Evolutionary conservation across 2,329 filamentous ascomycete genomes (phyloP).

Genomic region (Pyricularia sp.): DNA sequence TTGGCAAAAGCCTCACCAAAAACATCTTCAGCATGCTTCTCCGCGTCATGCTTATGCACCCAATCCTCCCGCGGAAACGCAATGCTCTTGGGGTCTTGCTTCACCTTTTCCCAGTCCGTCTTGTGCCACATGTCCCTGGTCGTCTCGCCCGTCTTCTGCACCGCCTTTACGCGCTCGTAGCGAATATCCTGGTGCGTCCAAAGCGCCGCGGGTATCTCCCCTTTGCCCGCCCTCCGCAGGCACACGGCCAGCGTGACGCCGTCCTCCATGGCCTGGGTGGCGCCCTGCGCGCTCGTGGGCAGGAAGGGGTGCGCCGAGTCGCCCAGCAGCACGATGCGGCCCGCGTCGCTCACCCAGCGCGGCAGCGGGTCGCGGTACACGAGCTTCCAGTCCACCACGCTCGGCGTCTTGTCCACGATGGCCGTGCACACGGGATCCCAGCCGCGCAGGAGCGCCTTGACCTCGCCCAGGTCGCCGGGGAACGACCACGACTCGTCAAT

Average conservation of each 20-base stretch:
- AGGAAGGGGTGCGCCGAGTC: conserved; percentile 38
- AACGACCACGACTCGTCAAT: conserved; percentile 44
- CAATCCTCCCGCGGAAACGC: conserved; percentile 36
- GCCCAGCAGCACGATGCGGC: conserved; percentile 31
- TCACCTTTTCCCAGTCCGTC: conserved; percentile 36
- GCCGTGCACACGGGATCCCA: conserved; percentile 36
- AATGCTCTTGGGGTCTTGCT: conserved; percentile 31
- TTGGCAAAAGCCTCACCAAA: conserved; percentile 19
- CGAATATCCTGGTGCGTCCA: conserved; percentile 29
- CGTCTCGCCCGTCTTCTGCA: conserved; percentile 37
- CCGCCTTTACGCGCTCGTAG: conserved; percentile 31
- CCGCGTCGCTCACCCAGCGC: conserved; percentile 32
- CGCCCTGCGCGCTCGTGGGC: conserved; percentile 30
- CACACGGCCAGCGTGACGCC: conserved; percentile 34
- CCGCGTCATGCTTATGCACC: conserved; percentile 38
- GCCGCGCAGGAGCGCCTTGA: conserved; percentile 33
- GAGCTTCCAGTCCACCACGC: conserved; percentile 31
- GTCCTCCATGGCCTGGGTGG: conserved; percentile 37
- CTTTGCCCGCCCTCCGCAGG: conserved; percentile 22
- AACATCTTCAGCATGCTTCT: conserved; percentile 26
- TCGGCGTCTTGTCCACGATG: conserved; percentile 33
- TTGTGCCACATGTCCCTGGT: conserved; percentile 42
- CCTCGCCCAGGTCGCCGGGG: conserved; percentile 37
- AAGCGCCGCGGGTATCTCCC: conserved; percentile 24
- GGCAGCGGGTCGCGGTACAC: conserved; percentile 35